phyloP scores from a whole-genome alignment of 2,329 filamentous ascomycete species.

The Chaetomium sp. region DNA sequence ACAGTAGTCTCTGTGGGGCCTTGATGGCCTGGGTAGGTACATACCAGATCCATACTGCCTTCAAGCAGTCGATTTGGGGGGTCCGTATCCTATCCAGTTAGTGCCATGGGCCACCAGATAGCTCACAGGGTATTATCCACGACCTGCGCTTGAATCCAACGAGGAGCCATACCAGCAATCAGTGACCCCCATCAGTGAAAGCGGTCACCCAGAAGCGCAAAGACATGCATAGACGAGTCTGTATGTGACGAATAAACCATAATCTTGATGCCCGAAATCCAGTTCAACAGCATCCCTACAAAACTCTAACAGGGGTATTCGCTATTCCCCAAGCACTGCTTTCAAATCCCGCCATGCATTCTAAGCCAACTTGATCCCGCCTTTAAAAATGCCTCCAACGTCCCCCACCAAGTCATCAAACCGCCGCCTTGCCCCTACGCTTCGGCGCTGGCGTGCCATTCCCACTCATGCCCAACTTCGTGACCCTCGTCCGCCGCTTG shows the following conservation, averaged over 20 bases:
- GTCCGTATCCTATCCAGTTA: too few species aligned
- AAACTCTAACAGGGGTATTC: conserved; percentile 13
- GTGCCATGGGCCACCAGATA: not conserved
- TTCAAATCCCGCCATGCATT: conserved; percentile 4
- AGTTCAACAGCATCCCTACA: not conserved
- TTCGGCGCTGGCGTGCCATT: conserved; percentile 38
- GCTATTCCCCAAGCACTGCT: conserved; percentile 9
- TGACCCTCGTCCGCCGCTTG: conserved; percentile 32
- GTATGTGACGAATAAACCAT: conserved; percentile 1
- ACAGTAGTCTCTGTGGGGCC: too few species aligned
- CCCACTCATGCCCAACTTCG: conserved; percentile 35
- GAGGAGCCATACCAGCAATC: not conserved
- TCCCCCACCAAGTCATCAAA: not conserved
- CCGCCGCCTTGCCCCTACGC: conserved; percentile 25
- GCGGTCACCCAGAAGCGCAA: not conserved
- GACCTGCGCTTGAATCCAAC: not conserved
- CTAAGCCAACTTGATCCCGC: not conserved
- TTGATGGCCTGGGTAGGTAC: too few species aligned
- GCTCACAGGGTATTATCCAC: not conserved
- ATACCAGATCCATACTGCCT: too few species aligned
- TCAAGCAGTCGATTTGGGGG: too few species aligned
- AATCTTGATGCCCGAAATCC: not conserved
- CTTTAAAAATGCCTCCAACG: not conserved
- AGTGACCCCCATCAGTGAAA: not conserved
- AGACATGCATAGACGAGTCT: not conserved